Base-by-base conservation (phyloP, 345 rosid genomes). In the Carallia pectinifolia region DNA sequence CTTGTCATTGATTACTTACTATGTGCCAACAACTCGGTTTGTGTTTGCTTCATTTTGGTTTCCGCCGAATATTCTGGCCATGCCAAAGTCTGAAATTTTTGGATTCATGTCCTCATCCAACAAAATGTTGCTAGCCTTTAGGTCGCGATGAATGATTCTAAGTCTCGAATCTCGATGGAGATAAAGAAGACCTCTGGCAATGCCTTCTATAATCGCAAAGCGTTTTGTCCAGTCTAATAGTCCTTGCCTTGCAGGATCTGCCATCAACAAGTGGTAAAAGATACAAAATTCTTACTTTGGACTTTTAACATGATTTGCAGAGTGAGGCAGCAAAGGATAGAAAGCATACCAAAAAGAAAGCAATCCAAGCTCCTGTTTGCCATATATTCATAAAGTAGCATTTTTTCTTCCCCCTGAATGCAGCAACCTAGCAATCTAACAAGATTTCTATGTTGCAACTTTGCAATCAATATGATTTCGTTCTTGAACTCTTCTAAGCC, bases 401-500 rank as follows among this genome's bases (percentile, higher is more conserved):
- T 56, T 64, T 75, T 69, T 59, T 75, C 79, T 10, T 75, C 74
- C 23, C 70, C 74, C 44, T 75, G 53, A 50, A 64, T 58, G 70
- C 79, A 69, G 56, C 62, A 75, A 15, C 79, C 79, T 58, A 69
- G 39, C 34, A 75, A 52, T 58, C 79, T 65, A 64, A 75, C 79
- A 69, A 75, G 79, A 75, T 75, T 75, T 17, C 74, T 69, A 61
- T 75, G 79, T 47, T 75, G 79, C 36, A 75, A 52, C 65, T 70
- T 75, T 16, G 79, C 79, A 58, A 75, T 75, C 36, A 75, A 39
- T 47, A 56, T 75, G 7, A 75, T 39, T 69, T 75, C 79, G 59
- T 75, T 75, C 79, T 69, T 75, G 56, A 75, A 75, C 74, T 75
- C 79, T 62, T 75, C 70, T 29, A 69, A n/a, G 12, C 79, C 79